A percentile compares a stretch with the other conserved stretches of the same genome.
Conservation (phyloP, 148 eudicot species). For the Gaultheria prostrata region DNA sequence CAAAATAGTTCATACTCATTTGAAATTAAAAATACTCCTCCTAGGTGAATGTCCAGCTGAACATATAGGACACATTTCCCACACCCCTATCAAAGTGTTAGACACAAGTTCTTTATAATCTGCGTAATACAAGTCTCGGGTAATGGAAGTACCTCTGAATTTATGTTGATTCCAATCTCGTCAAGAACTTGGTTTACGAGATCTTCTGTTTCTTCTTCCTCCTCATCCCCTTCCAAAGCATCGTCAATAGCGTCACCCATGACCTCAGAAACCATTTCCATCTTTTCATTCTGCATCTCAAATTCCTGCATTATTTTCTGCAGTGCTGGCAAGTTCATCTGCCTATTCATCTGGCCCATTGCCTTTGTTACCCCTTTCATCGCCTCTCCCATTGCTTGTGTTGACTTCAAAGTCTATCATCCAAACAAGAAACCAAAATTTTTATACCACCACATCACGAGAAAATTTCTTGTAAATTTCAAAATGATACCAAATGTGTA, state of each 20-base stretch:
- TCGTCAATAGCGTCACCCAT: conserved; percentile 99
- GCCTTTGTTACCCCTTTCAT: conserved; percentile 99
- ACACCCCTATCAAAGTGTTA: not conserved
- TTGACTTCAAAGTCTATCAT: conserved; percentile 82
- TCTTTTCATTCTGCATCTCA: conserved; percentile 95
- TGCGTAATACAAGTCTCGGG: not conserved
- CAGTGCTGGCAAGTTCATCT: conserved; percentile 89
- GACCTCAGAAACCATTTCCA: conserved; percentile 91
- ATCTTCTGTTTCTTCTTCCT: conserved; percentile 95
- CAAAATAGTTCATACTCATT: too few species aligned
- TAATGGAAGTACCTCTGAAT: conserved; percentile 55
- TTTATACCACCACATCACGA: not conserved
- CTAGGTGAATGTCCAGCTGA: not conserved
- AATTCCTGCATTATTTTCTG: conserved; percentile 98
- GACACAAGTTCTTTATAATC: not conserved
- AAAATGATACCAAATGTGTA: too few species aligned
- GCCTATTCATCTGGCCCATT: conserved; percentile 98
- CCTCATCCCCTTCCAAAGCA: conserved; percentile 98
- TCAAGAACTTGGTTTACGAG: conserved; percentile 93
- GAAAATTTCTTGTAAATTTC: not conserved
- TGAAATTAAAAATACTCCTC: too few species aligned
- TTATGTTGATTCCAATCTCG: conserved; percentile 88
- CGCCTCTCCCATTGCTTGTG: conserved; percentile 99
- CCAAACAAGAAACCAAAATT: not conserved
- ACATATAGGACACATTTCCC: not conserved